These are phyloP conservation scores for Cinnamomum chago DNA, from an alignment of 164 flowering plant genomes.

Conservation along the genomic window DNA sequence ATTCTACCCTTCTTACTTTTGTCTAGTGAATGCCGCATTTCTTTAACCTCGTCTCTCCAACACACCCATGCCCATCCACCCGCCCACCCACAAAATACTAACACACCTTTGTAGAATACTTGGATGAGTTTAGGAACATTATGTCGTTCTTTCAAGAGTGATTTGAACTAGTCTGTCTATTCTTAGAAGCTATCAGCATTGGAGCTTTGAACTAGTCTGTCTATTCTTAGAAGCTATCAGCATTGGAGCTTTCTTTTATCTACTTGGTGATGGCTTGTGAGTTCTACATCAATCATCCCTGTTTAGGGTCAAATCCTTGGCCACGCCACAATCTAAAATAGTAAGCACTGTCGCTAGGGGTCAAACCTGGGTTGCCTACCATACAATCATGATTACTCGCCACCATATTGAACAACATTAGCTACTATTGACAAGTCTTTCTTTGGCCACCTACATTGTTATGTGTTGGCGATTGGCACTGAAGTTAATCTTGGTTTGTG, in stretches of 20 bases:
- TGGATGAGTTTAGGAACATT: not conserved
- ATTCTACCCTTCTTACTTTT: no score
- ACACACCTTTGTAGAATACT: no score
- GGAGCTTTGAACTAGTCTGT: no score
- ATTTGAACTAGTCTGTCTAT: not conserved
- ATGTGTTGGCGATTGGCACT: not conserved
- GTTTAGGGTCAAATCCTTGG: not conserved
- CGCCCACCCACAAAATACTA: no score
- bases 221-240: no score
- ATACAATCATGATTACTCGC: no score
- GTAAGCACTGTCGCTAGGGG: not conserved
- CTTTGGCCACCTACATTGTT: not conserved
- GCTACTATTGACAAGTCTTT: no score
- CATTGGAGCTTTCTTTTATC: not conserved
- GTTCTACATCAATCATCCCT: not conserved
- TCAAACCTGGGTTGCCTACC: not conserved
- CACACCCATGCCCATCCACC: no score
- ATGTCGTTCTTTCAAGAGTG: not conserved
- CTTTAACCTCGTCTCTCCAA: no score
- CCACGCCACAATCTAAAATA: not conserved
- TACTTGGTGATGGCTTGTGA: not conserved
- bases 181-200: not conserved
- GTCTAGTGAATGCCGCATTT: no score
- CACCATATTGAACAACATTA: no score
- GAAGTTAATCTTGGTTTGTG: not conserved